Percentiles rank a stretch among this genome's conserved stretches.
Evolutionary conservation across 2,329 filamentous ascomycete genomes (phyloP).

Genomic region (Sporothrix euskadiensis): DNA sequence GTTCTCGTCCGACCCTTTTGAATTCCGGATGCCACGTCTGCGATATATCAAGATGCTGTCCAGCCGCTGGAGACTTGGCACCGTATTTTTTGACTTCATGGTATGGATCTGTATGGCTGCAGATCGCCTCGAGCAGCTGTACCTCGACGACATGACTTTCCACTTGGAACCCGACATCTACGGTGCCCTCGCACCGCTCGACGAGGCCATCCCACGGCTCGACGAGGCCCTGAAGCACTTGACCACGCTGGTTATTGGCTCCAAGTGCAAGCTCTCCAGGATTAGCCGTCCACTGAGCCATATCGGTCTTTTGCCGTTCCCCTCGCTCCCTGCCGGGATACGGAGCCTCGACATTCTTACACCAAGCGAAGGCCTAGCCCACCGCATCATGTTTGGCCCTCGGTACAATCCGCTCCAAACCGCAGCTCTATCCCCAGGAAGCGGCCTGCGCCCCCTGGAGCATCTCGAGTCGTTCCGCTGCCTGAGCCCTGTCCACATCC

Average conservation of each 20-base stretch:
- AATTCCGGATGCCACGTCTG: background rate
- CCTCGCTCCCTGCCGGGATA: conserved; percentile 23
- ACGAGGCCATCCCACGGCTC: background rate
- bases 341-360: conserved; percentile 28
- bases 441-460: background rate
- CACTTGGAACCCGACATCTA: background rate
- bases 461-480: conserved; percentile 29
- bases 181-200: background rate
- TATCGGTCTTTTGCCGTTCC: conserved; percentile 9
- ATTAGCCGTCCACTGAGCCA: too few species aligned
- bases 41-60: background rate
- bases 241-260: conserved; percentile 28
- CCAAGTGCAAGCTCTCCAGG: background rate
- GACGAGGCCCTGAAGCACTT: background rate
- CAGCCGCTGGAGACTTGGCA: background rate
- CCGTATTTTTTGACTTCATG: background rate
- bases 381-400: background rate
- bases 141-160: conserved; percentile 15
- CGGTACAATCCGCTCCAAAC: background rate
- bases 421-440: background rate
- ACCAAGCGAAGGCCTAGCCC: background rate
- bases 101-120: background rate
- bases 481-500: background rate
- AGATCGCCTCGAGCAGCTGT: conserved; percentile 30
- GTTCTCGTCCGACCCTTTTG: background rate